phyloP scores from a whole-genome alignment of 2,329 filamentous ascomycete genomes.

The Alternaria metachromatica region DNA sequence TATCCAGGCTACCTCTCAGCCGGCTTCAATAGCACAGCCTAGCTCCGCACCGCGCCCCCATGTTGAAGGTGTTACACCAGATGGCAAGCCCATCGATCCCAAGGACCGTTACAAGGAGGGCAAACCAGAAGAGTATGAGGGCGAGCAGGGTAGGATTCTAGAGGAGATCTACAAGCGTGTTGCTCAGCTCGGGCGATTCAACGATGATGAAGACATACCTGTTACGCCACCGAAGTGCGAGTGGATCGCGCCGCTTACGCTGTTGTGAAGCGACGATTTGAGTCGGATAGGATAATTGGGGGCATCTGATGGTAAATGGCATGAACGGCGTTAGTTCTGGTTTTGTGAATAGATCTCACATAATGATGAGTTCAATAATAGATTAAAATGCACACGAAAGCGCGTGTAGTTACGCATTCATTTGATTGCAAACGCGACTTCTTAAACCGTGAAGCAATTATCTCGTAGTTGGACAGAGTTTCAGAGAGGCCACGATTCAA shows the following conservation, averaged over 20 bases:
- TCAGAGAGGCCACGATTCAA: background rate
- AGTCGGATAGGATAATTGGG: background rate
- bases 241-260: slow-evolving; percentile 51
- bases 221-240: slow-evolving; percentile 78
- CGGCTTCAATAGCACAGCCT: slow-evolving; percentile 59
- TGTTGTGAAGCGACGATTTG: background rate
- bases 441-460: background rate
- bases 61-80: slow-evolving; percentile 8
- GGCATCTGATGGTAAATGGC: background rate
- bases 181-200: slow-evolving; percentile 70
- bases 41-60: slow-evolving; percentile 14
- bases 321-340: background rate
- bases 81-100: slow-evolving; percentile 29
- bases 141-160: slow-evolving; percentile 59
- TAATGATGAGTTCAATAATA: background rate
- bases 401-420: background rate
- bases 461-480: background rate
- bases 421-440: background rate
- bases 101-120: slow-evolving; percentile 65
- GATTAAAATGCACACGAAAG: background rate
- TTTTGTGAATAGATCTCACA: background rate
- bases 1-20: slow-evolving; percentile 3
- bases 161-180: slow-evolving; percentile 71
- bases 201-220: slow-evolving; percentile 73
- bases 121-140: slow-evolving; percentile 63